Base-by-base conservation (phyloP, 169 alveolate species). In the Plasmodium gonderi region DNA sequence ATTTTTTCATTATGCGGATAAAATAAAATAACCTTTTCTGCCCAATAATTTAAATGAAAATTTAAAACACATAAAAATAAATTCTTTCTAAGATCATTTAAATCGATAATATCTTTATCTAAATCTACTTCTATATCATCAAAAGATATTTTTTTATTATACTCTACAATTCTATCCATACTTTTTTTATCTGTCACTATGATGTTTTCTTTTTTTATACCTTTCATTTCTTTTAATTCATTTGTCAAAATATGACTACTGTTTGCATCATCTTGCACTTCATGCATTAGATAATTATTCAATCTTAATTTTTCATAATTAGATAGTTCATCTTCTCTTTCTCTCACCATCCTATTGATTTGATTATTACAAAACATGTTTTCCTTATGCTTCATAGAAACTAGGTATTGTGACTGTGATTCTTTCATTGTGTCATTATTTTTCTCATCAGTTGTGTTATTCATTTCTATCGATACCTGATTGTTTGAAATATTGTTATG, bases 1-100 rank as follows among this genome's bases (percentile, higher is more conserved):
- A 87, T 87, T 54, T 54, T 87, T 75, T 87, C 93, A 54, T 87
- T 87, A 45, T 87, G 89, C 11, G 93, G 93, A 60, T 87, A 87
- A 78, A 87, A 87, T 60, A 87, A 42, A 26, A 87, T 87, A 87
- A 87, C 93, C 33, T 87, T 87, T 75, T 87, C 89, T 54, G 93
- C 93, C 93, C 93, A 87, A 65, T 87, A 87, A 33, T 74, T 51
- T 3, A 87, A 45, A 31, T 87, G 93, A 74, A 87, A 87, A 87
- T 87, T 87, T 38, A 87, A 36, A n/a, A 76, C 93, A 74, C 93
- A 87, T 60, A 87, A 75, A 74, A 87, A 75, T 74, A 87, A 54
- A n/a, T 87, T 51, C 8, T 75, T 40, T 75, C 79, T 74, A 31
- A 87, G 47, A 12, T 87, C 93, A 23, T 87, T 51, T 33, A 87